Conservation (phyloP, 495 filamentous ascomycete species). For the Corynascus novoguineensis region DNA sequence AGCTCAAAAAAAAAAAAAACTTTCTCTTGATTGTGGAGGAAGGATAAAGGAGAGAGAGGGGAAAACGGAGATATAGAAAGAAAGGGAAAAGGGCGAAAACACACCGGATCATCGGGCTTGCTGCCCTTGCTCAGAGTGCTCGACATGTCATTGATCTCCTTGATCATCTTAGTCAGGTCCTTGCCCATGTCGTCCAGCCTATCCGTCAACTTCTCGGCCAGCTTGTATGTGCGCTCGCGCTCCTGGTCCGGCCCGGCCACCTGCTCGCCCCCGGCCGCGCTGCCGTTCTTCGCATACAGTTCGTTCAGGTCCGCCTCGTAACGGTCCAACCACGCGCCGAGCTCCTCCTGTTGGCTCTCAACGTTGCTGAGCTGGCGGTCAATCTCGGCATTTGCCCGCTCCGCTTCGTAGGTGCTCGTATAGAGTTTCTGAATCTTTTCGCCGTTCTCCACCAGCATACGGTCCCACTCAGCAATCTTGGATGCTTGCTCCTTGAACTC, state of each 20-base stretch:
- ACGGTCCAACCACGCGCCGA: slow-evolving; percentile 73
- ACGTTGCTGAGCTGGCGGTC: slow-evolving; percentile 83
- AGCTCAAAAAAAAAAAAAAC: neutral
- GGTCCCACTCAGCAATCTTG: slow-evolving; percentile 87
- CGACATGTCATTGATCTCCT: slow-evolving; percentile 89
- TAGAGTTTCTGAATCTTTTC: slow-evolving; percentile 89
- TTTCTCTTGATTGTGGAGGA: neutral
- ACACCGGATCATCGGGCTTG: slow-evolving; percentile 87
- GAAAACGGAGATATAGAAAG: too few relatives aligned
- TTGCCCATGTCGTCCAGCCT: slow-evolving; percentile 85
- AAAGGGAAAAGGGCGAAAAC: slow-evolving; percentile 30
- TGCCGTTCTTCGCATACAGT: slow-evolving; percentile 64
- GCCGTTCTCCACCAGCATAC: slow-evolving; percentile 81
- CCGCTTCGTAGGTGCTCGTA: slow-evolving; percentile 79
- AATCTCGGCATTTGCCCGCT: slow-evolving; percentile 82
- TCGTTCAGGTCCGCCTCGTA: slow-evolving; percentile 88
- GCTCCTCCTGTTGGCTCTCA: slow-evolving; percentile 85
- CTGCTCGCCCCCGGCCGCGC: slow-evolving; percentile 45
- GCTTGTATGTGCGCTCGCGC: slow-evolving; percentile 85
- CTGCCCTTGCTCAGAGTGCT: slow-evolving; percentile 77
- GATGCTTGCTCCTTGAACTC: slow-evolving; percentile 86
- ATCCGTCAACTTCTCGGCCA: slow-evolving; percentile 85
- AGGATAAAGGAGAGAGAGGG: neutral
- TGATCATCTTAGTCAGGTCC: slow-evolving; percentile 89
- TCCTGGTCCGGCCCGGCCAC: slow-evolving; percentile 87